A percentile compares a stretch with the other conserved stretches of the same genome.
Evolutionary conservation across 306 rosid genomes (phyloP).

Genomic region (Quercus robur): DNA sequence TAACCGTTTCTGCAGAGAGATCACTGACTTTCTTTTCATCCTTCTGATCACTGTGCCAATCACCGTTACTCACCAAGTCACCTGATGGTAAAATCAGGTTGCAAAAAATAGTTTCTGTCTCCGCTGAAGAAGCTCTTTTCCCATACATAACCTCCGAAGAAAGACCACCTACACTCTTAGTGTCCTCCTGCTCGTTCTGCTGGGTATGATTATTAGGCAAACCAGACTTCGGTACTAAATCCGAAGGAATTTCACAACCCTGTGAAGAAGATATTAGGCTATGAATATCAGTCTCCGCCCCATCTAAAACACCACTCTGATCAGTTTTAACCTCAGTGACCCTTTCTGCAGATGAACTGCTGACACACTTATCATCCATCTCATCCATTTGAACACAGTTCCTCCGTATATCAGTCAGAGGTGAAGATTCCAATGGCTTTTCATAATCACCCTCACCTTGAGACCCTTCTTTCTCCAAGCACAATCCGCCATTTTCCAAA

Average conservation of each 20-base stretch:
- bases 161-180: conserved; percentile 27
- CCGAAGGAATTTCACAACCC: conserved; percentile 34
- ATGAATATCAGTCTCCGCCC: conserved; percentile 23
- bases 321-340: conserved; percentile 7
- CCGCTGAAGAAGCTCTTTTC: conserved; percentile 32
- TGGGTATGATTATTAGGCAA: conserved; percentile 31
- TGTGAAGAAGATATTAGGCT: conserved; percentile 26
- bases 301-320: conserved; percentile 8
- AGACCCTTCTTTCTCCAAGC: conserved; percentile 24
- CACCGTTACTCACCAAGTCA: conserved; percentile 23
- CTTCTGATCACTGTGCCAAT: conserved; percentile 27
- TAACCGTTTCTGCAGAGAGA: conserved; percentile 36
- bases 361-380: conserved; percentile 26
- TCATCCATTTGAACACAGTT: conserved; percentile 33
- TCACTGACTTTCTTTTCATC: conserved; percentile 30
- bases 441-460: conserved; percentile 29
- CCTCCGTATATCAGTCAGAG: conserved; percentile 20
- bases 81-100: conserved; percentile 3
- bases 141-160: conserved; percentile 24
- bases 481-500: conserved; percentile 8
- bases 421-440: conserved; percentile 18
- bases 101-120: conserved; percentile 38
- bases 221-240: conserved; percentile 21
- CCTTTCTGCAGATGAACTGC: conserved; percentile 24
- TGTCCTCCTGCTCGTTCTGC: conserved; percentile 40